Evolutionary conservation across 148 eudicot genomes (phyloP).

Genomic region (Cornus kousa): DNA sequence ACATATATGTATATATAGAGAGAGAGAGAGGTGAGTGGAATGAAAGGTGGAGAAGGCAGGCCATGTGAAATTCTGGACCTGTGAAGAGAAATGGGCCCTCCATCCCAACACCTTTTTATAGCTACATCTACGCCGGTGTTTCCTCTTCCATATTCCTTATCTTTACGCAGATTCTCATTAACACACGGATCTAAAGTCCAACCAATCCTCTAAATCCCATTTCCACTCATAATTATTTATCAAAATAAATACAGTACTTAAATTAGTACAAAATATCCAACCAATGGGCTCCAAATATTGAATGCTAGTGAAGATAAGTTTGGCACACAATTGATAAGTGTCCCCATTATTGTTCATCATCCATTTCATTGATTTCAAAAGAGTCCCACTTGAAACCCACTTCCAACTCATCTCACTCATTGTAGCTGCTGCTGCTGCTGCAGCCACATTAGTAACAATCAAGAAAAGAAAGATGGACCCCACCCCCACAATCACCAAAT

Average conservation of each 20-base stretch:
- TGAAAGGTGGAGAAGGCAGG: not conserved
- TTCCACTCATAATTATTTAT: not conserved
- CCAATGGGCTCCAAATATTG: not conserved
- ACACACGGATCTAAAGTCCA: not conserved
- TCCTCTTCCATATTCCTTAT: not conserved
- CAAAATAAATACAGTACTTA: not conserved
- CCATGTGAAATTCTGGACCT: conserved; percentile 5
- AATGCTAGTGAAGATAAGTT: not conserved
- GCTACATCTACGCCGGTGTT: conserved; percentile 18
- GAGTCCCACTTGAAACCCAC: not conserved
- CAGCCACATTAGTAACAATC: not conserved
- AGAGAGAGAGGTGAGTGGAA: not conserved
- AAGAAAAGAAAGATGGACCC: not conserved
- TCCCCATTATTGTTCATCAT: not conserved
- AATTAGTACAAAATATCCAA: too few species aligned
- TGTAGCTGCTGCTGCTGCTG: not conserved
- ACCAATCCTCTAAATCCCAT: not conserved
- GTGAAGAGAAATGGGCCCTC: conserved; percentile 13
- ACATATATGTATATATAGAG: not conserved
- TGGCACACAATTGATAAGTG: too few species aligned
- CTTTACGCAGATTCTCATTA: not conserved
- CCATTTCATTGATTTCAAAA: not conserved
- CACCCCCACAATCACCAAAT: conserved; percentile 12
- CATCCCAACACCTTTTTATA: not conserved
- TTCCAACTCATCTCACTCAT: not conserved